Base-by-base conservation (phyloP, 2,329 filamentous ascomycete species). In the Sporothrix curviconia region DNA sequence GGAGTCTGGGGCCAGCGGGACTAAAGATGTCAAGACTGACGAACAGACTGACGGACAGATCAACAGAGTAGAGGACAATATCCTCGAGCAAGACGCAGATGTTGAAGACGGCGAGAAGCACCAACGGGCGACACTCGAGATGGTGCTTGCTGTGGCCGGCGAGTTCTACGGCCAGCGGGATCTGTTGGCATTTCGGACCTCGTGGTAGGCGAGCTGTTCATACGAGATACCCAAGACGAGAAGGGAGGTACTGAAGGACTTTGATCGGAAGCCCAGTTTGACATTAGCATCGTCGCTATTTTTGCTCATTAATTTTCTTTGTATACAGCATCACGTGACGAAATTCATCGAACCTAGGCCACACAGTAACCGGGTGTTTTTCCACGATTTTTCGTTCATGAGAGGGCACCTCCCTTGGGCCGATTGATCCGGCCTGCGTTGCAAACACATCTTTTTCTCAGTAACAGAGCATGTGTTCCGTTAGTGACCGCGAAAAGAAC, bases 111-210 rank as follows among this genome's bases (percentile, higher is more conserved):
- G 69, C 39, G 73, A 72, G 39, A 71, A 75, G 65, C 82, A 79
- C 68, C 78, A 77, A 74, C 77, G 81, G 28, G 86, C 84, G n/a
- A 91, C 90, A 40, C 77, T 96, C 34, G 92, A 95, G 72, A 95
- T 95, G 90, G 89, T 96, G 55, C 76, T 96, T 64, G 94, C 89
- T 0, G 80, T 96, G 36, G 86, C 88, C 49, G 92, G 90, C 65
- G 91, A 96, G 72, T 84, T 89, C 63, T 97, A 92, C 71, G 91
- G 92, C 1, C 92, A 97, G 72, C 80, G 86, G 62, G 92, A 97
- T 70, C 72, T 96, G 61, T 78, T 96, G 50, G 84, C 88, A 65
- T 88, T 86, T 61, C 81, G 90, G 58, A 81, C 86, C 60, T 80
- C 81, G 4, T 84, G 60, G 7, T 47, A 22, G 51, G 5, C 39